These are phyloP conservation scores for Exutisphaerella laricina DNA, from an alignment of 2,329 filamentous ascomycete species.

Conservation along the genomic window DNA sequence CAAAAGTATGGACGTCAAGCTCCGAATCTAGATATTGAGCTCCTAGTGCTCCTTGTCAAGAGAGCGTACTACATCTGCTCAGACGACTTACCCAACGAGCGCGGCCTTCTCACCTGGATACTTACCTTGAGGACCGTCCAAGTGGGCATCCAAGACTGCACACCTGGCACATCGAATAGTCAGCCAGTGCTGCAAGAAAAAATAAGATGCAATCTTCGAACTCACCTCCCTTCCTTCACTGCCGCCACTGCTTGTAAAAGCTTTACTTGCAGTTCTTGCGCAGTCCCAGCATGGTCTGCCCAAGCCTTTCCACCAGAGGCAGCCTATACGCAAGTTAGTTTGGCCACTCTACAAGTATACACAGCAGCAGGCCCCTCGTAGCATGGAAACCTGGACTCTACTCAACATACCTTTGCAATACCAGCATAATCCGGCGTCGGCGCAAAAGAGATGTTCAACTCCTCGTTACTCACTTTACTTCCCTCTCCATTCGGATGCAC, in stretches of 20 bases:
- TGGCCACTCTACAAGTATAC: too few relatives aligned
- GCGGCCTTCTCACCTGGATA: slow-evolving; percentile 39
- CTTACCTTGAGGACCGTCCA: slow-evolving; percentile 53
- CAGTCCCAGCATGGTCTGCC: slow-evolving; percentile 54
- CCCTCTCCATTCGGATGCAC: slow-evolving; percentile 62
- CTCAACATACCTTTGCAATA: slow-evolving; percentile 51
- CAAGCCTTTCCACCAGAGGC: slow-evolving; percentile 58
- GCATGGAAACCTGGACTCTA: too few relatives aligned
- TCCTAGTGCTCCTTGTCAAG: too few relatives aligned
- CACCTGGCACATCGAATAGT: too few relatives aligned
- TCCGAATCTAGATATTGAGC: too few relatives aligned
- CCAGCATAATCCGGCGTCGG: slow-evolving; percentile 63
- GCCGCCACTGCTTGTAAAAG: slow-evolving; percentile 54
- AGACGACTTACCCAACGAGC: slow-evolving; percentile 11
- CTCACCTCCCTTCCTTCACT: slow-evolving; percentile 50
- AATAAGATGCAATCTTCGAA: too few relatives aligned
- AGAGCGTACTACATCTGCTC: too few relatives aligned
- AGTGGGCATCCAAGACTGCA: slow-evolving; percentile 59
- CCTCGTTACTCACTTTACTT: slow-evolving; percentile 56
- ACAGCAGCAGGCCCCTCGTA: too few relatives aligned
- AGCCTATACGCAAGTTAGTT: slow-evolving; percentile 35
- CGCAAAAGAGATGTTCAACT: slow-evolving; percentile 61
- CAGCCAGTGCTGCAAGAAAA: too few relatives aligned
- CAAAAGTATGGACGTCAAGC: too few relatives aligned
- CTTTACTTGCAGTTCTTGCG: slow-evolving; percentile 49